These are phyloP conservation scores for Fomitiporia mediterranea DNA, from an alignment of 1,284 basidiomycete species.

Conservation along the genomic window DNA sequence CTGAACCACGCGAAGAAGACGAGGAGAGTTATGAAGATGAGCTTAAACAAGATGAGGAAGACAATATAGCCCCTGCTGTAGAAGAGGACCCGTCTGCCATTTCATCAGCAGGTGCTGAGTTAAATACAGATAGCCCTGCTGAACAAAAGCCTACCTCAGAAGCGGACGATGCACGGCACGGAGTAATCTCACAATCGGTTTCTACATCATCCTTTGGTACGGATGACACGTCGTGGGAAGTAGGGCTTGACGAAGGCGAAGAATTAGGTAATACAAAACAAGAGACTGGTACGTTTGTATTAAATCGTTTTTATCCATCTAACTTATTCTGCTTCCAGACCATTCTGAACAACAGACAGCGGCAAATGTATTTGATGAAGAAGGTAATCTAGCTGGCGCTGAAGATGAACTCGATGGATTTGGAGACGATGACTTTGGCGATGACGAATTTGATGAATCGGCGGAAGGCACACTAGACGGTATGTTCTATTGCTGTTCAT, in stretches of 20 bases:
- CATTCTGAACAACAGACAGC: conserved; percentile 5
- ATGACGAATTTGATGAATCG: conserved; percentile 11
- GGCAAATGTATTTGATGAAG: conserved; percentile 5
- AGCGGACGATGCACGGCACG: background rate
- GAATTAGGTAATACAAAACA: background rate
- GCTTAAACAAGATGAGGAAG: conserved; percentile 24
- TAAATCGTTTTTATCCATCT: background rate
- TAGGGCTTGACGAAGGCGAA: conserved; percentile 4
- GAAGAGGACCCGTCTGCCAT: conserved; percentile 10
- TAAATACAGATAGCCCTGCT: background rate
- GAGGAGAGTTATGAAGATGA: conserved; percentile 29
- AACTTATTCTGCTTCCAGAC: background rate
- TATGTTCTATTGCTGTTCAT: background rate
- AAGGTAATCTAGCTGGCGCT: conserved; percentile 15
- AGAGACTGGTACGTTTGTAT: conserved; percentile 10
- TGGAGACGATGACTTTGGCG: conserved; percentile 16
- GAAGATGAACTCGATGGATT: conserved; percentile 13
- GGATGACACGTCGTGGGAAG: conserved; percentile 1
- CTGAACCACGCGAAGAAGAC: conserved; percentile 24
- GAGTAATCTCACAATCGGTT: conserved; percentile 4
- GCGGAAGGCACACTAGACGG: conserved; percentile 15
- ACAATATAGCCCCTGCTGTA: conserved; percentile 23
- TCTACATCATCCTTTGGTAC: conserved; percentile 4
- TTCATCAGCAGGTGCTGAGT: background rate
- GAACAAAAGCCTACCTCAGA: background rate